Base-by-base conservation (phyloP, 208 protist genomes). In the Tetramitus jugosus region DNA sequence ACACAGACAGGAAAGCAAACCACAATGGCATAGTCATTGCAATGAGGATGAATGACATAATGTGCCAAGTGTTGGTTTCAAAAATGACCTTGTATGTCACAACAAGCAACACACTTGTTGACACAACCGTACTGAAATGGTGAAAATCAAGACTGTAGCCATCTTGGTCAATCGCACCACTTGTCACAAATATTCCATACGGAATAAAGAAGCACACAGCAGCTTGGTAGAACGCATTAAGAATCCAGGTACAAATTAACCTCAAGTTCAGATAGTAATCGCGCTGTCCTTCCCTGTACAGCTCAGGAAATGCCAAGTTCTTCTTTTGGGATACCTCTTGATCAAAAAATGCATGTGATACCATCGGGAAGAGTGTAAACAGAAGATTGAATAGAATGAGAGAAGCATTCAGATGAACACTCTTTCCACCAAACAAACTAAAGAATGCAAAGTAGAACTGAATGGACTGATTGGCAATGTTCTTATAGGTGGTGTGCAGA, bases 401-500 rank as follows among this genome's bases (percentile, higher is more conserved):
- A 49, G 37, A 14, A 6, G 6, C 35, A 3, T 42, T 35, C 8
- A 43, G 4, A 23, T 68, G 42, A 8, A 83, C 37, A 60, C 69
- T 81, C 20, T 77, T 64, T 26, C 81, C 81, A 40, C 76, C 83
- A 45, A 83, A 84, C 4, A 7, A 23, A 53, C 82, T 84, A 60
- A 82, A 87, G 49, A 90, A 78, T 40, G 43, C 46, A 61, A 89
- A 92, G 42, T 76, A 85, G 45, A 91, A 85, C 61, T 90, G 89
- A 42, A 61, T 65, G 7, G 91, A 60, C 6, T 76, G 79, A 29
- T 91, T 69, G 37, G 62, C 6, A 17, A 90, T 80, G 72, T 91
- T 91, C 65, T 92, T 92, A 37, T 87, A 91, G 72, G 92, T 90
- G 26, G 79, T 85, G 60, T 90, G 92, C 2, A 86, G 61, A 33